These are phyloP conservation scores for Jatropha podagrica DNA, from an alignment of 441 rosid genomes.

Conservation along the genomic window DNA sequence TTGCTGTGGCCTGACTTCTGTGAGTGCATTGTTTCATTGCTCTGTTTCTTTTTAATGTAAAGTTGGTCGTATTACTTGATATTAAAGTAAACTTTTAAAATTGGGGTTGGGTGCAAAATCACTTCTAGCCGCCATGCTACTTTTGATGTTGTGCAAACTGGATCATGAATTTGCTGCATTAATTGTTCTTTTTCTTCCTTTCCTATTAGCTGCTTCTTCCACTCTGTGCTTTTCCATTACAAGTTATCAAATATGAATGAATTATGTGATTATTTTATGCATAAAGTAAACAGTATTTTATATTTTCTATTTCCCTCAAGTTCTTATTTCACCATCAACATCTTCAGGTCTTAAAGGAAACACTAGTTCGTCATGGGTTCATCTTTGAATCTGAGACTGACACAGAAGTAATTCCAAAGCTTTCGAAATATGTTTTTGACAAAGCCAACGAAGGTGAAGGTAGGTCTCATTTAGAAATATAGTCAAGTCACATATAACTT, in stretches of 20 bases:
- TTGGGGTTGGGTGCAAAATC: neutral
- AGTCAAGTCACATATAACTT: neutral
- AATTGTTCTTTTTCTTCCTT: neutral
- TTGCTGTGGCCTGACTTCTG: neutral
- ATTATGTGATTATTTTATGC: neutral
- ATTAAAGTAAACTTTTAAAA: neutral
- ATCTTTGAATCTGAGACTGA: conserved; percentile 88
- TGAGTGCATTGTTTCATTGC: neutral
- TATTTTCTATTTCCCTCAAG: neutral
- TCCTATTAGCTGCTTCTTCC: neutral
- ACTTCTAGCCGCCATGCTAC: neutral
- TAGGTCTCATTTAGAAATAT: conserved; percentile 22
- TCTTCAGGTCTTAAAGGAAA: conserved; percentile 72
- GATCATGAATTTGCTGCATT: neutral
- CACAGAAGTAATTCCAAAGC: conserved; percentile 96
- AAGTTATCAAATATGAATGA: neutral
- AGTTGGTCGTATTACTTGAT: neutral
- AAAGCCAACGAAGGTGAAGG: conserved; percentile 79
- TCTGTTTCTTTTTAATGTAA: neutral
- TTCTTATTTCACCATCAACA: conserved; percentile 6
- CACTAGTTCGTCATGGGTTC: conserved; percentile 80
- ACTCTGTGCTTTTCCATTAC: neutral
- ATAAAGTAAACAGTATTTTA: conserved; percentile 2
- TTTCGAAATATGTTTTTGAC: conserved; percentile 87
- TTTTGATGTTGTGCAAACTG: neutral